These are phyloP conservation scores for Neoboletus brunneissimus DNA, from an alignment of 768 basidiomycete species.

Conservation along the genomic window DNA sequence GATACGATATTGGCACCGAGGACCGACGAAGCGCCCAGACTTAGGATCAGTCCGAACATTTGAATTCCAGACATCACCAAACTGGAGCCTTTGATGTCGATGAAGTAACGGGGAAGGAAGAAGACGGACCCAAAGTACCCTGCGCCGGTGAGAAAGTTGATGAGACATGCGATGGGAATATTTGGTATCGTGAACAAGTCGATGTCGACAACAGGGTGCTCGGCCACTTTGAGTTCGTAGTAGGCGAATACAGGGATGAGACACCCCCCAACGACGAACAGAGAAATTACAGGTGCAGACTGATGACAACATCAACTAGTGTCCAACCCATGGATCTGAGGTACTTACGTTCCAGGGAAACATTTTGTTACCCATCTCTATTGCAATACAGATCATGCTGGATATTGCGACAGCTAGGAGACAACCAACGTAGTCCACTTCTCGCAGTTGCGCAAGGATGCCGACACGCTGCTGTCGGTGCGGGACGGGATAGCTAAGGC, in stretches of 20 bases:
- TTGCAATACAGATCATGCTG: conserved; percentile 36
- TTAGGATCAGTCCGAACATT: conserved; percentile 35
- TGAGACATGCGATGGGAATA: conserved; percentile 35
- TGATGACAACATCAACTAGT: conserved; percentile 10
- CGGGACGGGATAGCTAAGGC: conserved; percentile 33
- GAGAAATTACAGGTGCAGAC: conserved; percentile 29
- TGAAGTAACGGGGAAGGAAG: conserved; percentile 39
- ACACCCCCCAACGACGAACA: conserved; percentile 29
- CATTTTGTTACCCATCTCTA: conserved; percentile 38
- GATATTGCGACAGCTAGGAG: conserved; percentile 33
- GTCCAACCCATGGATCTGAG: background rate
- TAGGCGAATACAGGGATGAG: conserved; percentile 36
- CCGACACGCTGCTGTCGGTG: conserved; percentile 31
- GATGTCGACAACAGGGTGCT: conserved; percentile 36
- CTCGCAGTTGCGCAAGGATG: conserved; percentile 32
- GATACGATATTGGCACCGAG: conserved; percentile 35
- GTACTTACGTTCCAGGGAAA: conserved; percentile 34
- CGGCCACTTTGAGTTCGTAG: conserved; percentile 33
- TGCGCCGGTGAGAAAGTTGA: conserved; percentile 38
- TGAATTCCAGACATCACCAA: conserved; percentile 34
- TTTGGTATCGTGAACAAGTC: conserved; percentile 33
- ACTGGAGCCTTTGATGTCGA: conserved; percentile 34
- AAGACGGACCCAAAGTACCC: conserved; percentile 38
- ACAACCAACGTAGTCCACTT: conserved; percentile 34
- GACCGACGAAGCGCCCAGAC: conserved; percentile 34